Evolutionary conservation across 306 rosid species (phyloP).

Genomic region (Ceratonia siliqua): DNA sequence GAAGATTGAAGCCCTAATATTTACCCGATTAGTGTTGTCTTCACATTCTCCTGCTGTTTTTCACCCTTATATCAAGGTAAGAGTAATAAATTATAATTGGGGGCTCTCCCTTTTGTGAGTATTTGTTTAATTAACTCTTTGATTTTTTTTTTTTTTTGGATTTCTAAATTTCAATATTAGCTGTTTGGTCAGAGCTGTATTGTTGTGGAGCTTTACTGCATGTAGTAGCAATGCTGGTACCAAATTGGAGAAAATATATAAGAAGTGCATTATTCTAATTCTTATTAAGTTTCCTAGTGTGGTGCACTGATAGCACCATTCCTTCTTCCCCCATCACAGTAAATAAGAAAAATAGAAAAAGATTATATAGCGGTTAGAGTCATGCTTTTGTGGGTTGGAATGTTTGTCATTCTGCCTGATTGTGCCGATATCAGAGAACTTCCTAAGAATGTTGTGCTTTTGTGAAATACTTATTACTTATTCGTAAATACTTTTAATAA

Average conservation of each 20-base stretch:
- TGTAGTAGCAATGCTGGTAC: constrained; percentile 12
- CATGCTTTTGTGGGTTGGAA: background rate
- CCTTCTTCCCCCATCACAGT: background rate
- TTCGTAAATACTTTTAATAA: background rate
- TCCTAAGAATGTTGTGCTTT: background rate
- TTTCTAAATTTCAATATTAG: background rate
- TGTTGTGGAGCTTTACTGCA: constrained; percentile 16
- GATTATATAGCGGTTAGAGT: background rate
- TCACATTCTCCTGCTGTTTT: constrained; percentile 95
- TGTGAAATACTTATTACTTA: background rate
- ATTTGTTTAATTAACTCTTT: constrained; percentile 16
- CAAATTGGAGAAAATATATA: constrained; percentile 5
- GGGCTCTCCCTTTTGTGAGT: background rate
- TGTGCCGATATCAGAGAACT: background rate
- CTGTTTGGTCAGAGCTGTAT: background rate
- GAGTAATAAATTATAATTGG: background rate
- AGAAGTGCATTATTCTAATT: background rate
- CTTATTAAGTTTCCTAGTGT: background rate
- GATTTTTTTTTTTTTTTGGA: constrained; percentile 8
- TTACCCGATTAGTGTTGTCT: constrained; percentile 86
- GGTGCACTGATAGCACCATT: background rate
- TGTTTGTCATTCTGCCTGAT: background rate
- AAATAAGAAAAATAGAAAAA: background rate
- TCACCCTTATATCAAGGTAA: constrained; percentile 91
- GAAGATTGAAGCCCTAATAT: constrained; percentile 94